Evolutionary conservation across 2,329 filamentous ascomycete species (phyloP).

Genomic region (Mariannaea elegans): DNA sequence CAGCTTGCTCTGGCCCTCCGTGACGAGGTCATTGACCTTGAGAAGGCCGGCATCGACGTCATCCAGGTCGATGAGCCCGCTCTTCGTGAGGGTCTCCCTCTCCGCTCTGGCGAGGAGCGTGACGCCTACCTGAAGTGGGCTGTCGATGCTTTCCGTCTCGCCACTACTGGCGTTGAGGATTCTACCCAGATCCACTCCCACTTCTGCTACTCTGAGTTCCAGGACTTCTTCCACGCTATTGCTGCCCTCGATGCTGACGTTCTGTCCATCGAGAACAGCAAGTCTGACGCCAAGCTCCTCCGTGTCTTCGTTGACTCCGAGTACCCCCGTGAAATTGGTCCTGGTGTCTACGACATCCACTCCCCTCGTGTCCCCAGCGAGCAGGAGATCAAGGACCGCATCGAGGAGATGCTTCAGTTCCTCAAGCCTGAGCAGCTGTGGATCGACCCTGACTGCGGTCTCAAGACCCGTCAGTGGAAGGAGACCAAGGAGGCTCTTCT

Average conservation of each 20-base stretch:
- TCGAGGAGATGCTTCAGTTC: conserved; percentile 97
- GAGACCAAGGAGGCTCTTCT: conserved; percentile 96
- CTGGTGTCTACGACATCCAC: conserved; percentile 99
- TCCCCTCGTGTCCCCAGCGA: conserved; percentile 95
- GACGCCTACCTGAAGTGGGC: conserved; percentile 98
- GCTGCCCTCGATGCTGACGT: conserved; percentile 97
- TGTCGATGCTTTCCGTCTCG: conserved; percentile 96
- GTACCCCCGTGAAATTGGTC: conserved; percentile 97
- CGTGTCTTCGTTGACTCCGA: conserved; percentile 98
- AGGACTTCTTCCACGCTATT: conserved; percentile 99
- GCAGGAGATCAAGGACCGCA: conserved; percentile 97
- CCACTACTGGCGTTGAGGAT: conserved; percentile 91
- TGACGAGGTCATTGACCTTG: conserved; percentile 97
- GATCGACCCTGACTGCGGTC: conserved; percentile 99
- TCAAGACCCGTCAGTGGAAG: conserved; percentile 98
- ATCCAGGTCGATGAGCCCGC: conserved; percentile 99
- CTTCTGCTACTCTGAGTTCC: conserved; percentile 99
- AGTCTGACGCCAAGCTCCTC: conserved; percentile 99
- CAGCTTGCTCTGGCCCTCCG: conserved; percentile 98
- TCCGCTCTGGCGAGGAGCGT: conserved; percentile 92
- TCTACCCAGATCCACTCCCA: conserved; percentile 99
- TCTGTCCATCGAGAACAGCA: conserved; percentile 99
- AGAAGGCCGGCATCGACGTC: conserved; percentile 94
- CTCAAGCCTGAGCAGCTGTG: conserved; percentile 99
- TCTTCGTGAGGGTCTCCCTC: conserved; percentile 98